These are phyloP conservation scores for Trypanosomatidae sp. DNA, from an alignment of 208 protist species.

Conservation along the genomic window DNA sequence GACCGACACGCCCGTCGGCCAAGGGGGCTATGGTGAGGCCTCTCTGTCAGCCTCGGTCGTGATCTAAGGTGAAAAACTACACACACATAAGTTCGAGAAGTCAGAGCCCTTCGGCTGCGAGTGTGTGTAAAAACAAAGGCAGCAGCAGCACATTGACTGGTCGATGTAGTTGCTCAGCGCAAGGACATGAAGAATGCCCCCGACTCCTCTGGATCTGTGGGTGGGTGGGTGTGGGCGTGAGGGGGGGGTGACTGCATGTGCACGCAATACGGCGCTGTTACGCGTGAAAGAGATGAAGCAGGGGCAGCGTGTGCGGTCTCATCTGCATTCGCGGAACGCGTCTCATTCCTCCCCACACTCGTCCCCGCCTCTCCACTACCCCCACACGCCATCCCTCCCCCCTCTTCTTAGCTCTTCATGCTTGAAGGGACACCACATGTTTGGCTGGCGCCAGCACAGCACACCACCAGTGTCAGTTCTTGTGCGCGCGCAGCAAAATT, in stretches of 20 bases:
- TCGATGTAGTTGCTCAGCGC: background rate
- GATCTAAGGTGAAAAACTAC: background rate
- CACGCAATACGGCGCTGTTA: background rate
- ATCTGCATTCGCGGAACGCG: no score
- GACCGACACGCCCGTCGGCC: constrained; percentile 27
- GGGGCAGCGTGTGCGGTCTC: no score
- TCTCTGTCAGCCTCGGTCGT: constrained; percentile 79
- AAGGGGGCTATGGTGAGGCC: constrained; percentile 40
- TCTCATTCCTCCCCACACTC: background rate
- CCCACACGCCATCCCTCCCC: no score
- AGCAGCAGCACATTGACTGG: background rate
- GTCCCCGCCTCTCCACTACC: no score
- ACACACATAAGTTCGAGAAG: background rate
- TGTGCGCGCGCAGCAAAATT: constrained; percentile 53
- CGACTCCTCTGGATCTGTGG: background rate
- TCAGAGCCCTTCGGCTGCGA: background rate
- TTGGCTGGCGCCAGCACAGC: constrained; percentile 43
- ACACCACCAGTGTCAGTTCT: constrained; percentile 63
- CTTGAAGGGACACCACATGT: no score
- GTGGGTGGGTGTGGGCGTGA: background rate
- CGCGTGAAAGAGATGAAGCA: background rate
- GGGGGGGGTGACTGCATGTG: background rate
- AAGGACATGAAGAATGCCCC: background rate
- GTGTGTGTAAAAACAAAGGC: background rate
- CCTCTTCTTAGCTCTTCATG: constrained; percentile 17